These are phyloP conservation scores for Ambispora gerdemannii DNA, from an alignment of 192 early-diverging fungal species.

Conservation along the genomic window DNA sequence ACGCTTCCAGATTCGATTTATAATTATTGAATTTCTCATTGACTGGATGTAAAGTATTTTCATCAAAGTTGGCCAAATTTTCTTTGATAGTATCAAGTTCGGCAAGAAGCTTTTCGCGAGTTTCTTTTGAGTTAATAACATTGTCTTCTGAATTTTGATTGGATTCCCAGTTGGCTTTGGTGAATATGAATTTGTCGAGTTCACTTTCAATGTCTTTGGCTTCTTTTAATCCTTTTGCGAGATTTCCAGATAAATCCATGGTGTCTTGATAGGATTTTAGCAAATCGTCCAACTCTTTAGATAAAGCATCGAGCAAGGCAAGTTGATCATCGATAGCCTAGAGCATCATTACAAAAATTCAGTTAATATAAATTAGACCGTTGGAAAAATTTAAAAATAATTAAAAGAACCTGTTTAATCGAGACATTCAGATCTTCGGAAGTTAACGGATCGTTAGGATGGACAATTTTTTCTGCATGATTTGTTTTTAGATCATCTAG, in stretches of 20 bases:
- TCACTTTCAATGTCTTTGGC: conserved; percentile 14
- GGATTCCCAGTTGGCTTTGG: conserved; percentile 14
- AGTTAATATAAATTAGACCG: neutral
- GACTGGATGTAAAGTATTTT: neutral
- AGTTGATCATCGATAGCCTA: conserved; percentile 2
- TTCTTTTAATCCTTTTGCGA: conserved; percentile 1
- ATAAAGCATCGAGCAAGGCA: neutral
- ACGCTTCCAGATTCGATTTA: neutral
- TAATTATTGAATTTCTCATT: conserved; percentile 21
- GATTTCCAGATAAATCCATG: neutral
- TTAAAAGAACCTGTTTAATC: conserved; percentile 7
- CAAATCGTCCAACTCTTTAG: conserved; percentile 3
- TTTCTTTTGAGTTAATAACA: neutral
- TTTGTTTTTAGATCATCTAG: conserved; percentile 3
- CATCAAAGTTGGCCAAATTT: conserved; percentile 5
- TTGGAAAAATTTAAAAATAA: neutral
- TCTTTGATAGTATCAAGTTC: conserved; percentile 22
- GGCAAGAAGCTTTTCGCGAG: neutral
- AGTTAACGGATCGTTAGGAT: neutral
- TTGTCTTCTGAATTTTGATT: neutral
- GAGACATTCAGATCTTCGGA: conserved; percentile 1
- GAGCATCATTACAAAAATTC: neutral
- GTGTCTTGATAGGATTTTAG: conserved; percentile 22
- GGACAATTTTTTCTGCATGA: conserved; percentile 6
- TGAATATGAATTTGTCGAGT: conserved; percentile 14